Evolutionary conservation across 2,329 filamentous ascomycete genomes (phyloP).

Genomic region (Penicillium aurantiogriseum): DNA sequence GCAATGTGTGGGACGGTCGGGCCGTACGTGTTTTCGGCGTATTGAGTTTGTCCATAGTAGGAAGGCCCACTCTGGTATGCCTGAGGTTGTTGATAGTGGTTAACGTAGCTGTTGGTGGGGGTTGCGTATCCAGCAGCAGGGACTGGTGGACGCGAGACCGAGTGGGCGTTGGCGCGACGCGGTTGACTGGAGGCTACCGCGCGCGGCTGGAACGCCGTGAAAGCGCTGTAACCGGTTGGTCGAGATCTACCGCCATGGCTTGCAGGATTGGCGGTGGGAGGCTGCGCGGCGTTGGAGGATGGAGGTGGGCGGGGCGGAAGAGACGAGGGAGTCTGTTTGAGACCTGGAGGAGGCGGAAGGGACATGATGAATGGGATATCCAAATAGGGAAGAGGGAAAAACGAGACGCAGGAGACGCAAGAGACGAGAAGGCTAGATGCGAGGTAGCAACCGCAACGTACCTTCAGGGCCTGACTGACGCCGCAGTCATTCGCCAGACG

Average conservation of each 20-base stretch:
- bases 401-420: conserved; percentile 22
- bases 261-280: conserved; percentile 37
- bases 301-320: conserved; percentile 77
- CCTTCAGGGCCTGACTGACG: conserved; percentile 42
- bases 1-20: conserved; percentile 67
- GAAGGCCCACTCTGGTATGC: conserved; percentile 34
- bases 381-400: conserved; percentile 21
- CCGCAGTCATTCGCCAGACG: conserved; percentile 37
- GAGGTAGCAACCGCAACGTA: conserved; percentile 41
- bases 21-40: conserved; percentile 48
- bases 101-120: conserved; percentile 44
- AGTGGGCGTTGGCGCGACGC: conserved; percentile 39
- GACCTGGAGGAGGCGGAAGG: conserved; percentile 82
- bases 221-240: conserved; percentile 43
- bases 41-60: conserved; percentile 51
- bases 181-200: conserved; percentile 51
- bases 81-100: conserved; percentile 43
- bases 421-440: conserved; percentile 31
- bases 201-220: conserved; percentile 60
- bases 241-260: conserved; percentile 37
- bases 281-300: conserved; percentile 37
- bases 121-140: conserved; percentile 35
- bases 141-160: conserved; percentile 39
- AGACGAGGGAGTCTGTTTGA: conserved; percentile 55
- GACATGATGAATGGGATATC: conserved; percentile 64